A percentile compares a stretch with the other conserved stretches of the same genome.
These are phyloP conservation scores for Ilyonectria sp. DNA, from an alignment of 2,329 filamentous ascomycete species.

Conservation along the genomic window DNA sequence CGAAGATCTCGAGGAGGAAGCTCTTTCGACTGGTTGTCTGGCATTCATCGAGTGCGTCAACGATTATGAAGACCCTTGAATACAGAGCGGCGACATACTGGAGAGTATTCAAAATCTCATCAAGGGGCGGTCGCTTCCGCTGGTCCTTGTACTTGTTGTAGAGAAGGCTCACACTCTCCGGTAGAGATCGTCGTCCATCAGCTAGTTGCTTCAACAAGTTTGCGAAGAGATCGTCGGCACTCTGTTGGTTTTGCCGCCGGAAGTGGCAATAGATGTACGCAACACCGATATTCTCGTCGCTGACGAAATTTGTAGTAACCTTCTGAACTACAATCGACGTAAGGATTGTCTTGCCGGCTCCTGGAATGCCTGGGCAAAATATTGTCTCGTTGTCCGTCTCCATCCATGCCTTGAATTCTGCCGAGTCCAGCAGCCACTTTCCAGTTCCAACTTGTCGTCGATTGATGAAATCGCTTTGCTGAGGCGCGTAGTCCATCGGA, in stretches of 20 bases:
- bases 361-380: slow-evolving; percentile 48
- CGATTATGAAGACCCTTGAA: slow-evolving; percentile 32
- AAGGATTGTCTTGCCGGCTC: neutral
- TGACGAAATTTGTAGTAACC: neutral
- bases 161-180: neutral
- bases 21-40: neutral
- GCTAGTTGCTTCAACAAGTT: slow-evolving; percentile 53
- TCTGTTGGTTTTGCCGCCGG: slow-evolving; percentile 45
- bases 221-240: slow-evolving; percentile 40
- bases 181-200: slow-evolving; percentile 20
- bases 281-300: slow-evolving; percentile 36
- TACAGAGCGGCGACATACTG: neutral
- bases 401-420: neutral
- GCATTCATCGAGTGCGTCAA: slow-evolving; percentile 49
- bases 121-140: neutral
- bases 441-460: no score
- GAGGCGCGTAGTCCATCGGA: no score
- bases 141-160: neutral
- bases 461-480: no score
- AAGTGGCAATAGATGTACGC: slow-evolving; percentile 54
- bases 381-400: slow-evolving; percentile 43
- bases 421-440: neutral
- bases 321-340: no score
- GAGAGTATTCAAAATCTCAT: slow-evolving; percentile 21
- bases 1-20: slow-evolving; percentile 22